Conservation (phyloP, 2,329 filamentous ascomycete genomes). For the Xylaria polymorpha region DNA sequence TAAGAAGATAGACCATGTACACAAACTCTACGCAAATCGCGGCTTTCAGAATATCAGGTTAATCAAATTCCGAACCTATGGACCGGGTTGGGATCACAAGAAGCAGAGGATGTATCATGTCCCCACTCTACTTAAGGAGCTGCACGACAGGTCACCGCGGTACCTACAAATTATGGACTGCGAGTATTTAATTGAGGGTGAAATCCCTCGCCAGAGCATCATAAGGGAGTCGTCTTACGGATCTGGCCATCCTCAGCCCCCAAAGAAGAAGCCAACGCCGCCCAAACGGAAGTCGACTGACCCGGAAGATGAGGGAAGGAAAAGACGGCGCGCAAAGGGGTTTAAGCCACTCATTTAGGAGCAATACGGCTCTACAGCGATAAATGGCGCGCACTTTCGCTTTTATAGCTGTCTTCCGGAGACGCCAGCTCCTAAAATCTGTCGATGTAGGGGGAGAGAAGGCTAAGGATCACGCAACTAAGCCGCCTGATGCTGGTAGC, state of each 20-base stretch:
- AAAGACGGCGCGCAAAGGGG: background rate
- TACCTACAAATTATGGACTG: background rate
- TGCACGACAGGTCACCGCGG: background rate
- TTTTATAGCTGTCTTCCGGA: background rate
- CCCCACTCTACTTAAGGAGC: background rate
- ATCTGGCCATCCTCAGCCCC: background rate
- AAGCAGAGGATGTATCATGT: constrained; percentile 31
- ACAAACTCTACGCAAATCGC: background rate
- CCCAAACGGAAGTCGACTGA: background rate
- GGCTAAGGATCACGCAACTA: background rate
- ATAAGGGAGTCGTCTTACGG: rapidly evolving
- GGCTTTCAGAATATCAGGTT: constrained; percentile 12
- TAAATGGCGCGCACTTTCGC: background rate
- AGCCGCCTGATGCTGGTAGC: background rate
- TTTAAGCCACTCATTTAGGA: background rate
- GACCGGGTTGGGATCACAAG: constrained; percentile 32
- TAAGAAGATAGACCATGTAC: background rate
- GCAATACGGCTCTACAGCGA: background rate
- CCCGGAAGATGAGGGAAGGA: background rate
- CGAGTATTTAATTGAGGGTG: constrained; percentile 20
- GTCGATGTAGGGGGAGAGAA: background rate
- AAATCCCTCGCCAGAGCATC: constrained; percentile 29
- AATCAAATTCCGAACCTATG: constrained; percentile 23
- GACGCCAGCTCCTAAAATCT: background rate
- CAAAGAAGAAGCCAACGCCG: background rate